Percentiles rank a stretch among this genome's conserved stretches.
Conservation (phyloP, 495 filamentous ascomycete species). For the Penicillium longicatenatum region DNA sequence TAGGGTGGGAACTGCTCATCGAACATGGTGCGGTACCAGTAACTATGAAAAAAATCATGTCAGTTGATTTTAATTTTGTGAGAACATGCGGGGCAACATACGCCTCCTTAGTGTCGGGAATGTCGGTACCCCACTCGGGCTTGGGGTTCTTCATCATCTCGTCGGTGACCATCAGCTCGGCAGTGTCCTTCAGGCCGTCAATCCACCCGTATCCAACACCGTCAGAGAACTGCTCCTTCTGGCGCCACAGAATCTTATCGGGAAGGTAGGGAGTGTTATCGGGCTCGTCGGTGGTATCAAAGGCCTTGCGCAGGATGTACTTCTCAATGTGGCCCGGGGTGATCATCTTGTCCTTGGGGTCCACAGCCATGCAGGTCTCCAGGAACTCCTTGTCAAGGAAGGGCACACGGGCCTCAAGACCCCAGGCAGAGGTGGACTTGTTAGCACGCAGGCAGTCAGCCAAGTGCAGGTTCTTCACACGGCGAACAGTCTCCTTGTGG, state of each 20-base stretch:
- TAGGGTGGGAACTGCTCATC: conserved; percentile 95
- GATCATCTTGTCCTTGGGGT: conserved; percentile 94
- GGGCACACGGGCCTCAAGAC: conserved; percentile 94
- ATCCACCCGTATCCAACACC: conserved; percentile 99
- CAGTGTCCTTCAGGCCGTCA: conserved; percentile 91
- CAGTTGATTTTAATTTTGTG: neutral
- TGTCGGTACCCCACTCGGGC: conserved; percentile 87
- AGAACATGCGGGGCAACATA: conserved; percentile 44
- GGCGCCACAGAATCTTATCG: conserved; percentile 92
- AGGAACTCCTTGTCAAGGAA: conserved; percentile 98
- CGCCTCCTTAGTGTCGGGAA: conserved; percentile 96
- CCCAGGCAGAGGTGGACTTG: conserved; percentile 99
- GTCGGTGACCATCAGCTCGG: conserved; percentile 83
- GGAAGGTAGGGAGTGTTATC: conserved; percentile 80
- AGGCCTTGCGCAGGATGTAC: conserved; percentile 95
- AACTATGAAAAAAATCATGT: conserved; percentile 48
- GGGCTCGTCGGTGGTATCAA: conserved; percentile 88
- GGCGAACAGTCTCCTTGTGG: conserved; percentile 87
- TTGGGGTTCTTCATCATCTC: conserved; percentile 98
- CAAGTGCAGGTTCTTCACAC: conserved; percentile 93
- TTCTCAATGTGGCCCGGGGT: conserved; percentile 90
- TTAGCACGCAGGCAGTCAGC: conserved; percentile 96
- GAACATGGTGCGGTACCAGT: conserved; percentile 98
- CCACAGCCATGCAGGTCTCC: conserved; percentile 86
- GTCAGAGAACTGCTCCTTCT: conserved; percentile 99